These are phyloP conservation scores for Ceratocystiopsis brevicomis DNA, from an alignment of 2,329 filamentous ascomycete species.

Conservation along the genomic window DNA sequence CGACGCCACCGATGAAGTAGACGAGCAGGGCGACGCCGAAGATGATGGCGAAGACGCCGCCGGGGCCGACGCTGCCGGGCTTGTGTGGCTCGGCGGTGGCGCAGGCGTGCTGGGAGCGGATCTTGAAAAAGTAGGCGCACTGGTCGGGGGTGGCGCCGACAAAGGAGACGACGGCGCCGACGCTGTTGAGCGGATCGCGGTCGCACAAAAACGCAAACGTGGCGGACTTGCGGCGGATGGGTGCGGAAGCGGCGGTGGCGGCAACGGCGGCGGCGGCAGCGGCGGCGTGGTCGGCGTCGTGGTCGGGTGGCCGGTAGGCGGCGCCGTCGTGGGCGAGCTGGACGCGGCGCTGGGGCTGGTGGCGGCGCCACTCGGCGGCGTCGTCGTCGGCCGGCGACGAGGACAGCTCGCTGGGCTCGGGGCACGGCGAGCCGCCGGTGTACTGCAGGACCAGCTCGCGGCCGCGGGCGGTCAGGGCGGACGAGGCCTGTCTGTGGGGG, in stretches of 20 bases:
- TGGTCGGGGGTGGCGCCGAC: slow-evolving; percentile 66
- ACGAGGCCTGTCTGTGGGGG: slow-evolving; percentile 38
- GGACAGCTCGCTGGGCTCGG: slow-evolving; percentile 17
- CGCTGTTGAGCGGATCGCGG: slow-evolving; percentile 49
- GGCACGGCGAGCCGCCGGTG: slow-evolving; percentile 58
- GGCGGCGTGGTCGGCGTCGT: slow-evolving; percentile 8
- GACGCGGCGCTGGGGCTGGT: too few relatives aligned
- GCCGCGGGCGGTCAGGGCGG: slow-evolving; percentile 38
- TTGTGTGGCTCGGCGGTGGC: slow-evolving; percentile 47
- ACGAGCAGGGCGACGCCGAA: slow-evolving; percentile 57
- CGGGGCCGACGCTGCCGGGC: slow-evolving; percentile 49
- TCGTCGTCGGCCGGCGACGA: slow-evolving; percentile 15
- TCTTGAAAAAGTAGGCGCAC: slow-evolving; percentile 91
- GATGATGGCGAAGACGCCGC: slow-evolving; percentile 78
- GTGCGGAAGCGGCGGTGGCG: slow-evolving; percentile 12
- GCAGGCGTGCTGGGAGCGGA: slow-evolving; percentile 70
- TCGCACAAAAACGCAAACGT: slow-evolving; percentile 91
- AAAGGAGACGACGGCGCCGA: slow-evolving; percentile 54
- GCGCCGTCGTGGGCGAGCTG: too few relatives aligned
- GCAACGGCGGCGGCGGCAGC: background rate
- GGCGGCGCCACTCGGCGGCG: too few relatives aligned
- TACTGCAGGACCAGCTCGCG: slow-evolving; percentile 64
- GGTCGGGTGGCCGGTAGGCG: slow-evolving; percentile 14
- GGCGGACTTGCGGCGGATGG: slow-evolving; percentile 48
- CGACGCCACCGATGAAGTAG: slow-evolving; percentile 80